Base-by-base conservation (phyloP, 805 yeast species). In the Cyberlindnera euphorbiae region DNA sequence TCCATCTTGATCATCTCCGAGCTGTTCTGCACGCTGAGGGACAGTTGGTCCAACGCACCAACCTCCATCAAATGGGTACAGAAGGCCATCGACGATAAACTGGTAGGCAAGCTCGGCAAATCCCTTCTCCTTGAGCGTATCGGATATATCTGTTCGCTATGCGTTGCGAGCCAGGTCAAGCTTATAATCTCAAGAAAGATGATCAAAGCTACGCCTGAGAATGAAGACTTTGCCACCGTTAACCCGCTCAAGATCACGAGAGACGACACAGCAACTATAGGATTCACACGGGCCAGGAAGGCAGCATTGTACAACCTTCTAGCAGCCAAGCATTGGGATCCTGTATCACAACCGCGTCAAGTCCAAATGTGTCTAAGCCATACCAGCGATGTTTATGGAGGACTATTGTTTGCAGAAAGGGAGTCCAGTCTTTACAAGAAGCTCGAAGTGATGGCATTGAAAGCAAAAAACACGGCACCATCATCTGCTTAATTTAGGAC, bases 301-400 rank as follows among this genome's bases (percentile, higher is more conserved):
- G 76, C 88, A 1, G 75, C 85, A 0, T 66, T 89, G 19, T 88
- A 95, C 86, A 70, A 72, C 46, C 55, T 88, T 18, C 55, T 88
- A 18, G 79, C 96, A 0, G 81, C 87, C 6, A 73, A 73, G 38
- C 84, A 82, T 52, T 78, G 95, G 82, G 68, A 69, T 26, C 50
- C 52, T 1, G 50, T 47, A 11, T 41, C 46, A 3, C 49, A 47
- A 8, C 55, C 58, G 3, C 6, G 40, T 6, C 62, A 63, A 40
- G 59, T 59, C 2, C 42, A 46, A 30, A 23, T 53, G 21, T 60
- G 64, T 28, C 31, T 62, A n/a, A 46, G 49, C 4, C 41, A 42
- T 14, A 50, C 67, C 0, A 49, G 54, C 16, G 45, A 40, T 4
- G 53, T 57, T 6, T 69, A 69, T 33, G 45, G 47, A 8, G 41